phyloP scores from a whole-genome alignment of 2,329 filamentous ascomycete genomes.

The Davidsoniella neocaledoniae region DNA sequence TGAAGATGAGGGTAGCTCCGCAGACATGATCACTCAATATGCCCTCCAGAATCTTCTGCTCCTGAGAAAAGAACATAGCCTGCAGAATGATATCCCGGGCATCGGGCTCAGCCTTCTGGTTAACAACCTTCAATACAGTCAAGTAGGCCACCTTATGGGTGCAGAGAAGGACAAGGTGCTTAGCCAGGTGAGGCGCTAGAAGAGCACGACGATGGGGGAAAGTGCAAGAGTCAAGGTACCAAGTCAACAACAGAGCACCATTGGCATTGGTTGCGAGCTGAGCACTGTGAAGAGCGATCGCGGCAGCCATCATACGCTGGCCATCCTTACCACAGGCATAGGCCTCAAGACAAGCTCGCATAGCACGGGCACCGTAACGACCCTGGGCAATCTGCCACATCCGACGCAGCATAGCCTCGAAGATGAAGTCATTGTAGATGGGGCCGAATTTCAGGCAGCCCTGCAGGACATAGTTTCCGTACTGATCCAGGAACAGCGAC shows the following conservation, averaged over 20 bases:
- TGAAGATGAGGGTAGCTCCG: slow-evolving; percentile 92
- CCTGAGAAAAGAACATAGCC: slow-evolving; percentile 79
- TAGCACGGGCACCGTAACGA: slow-evolving; percentile 83
- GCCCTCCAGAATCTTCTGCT: slow-evolving; percentile 73
- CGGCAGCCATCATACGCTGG: slow-evolving; percentile 83
- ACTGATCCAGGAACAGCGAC: slow-evolving; percentile 89
- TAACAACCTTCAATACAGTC: slow-evolving; percentile 94
- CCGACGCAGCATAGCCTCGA: slow-evolving; percentile 85
- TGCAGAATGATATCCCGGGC: slow-evolving; percentile 79
- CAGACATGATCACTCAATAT: slow-evolving; percentile 85
- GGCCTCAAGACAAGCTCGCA: slow-evolving; percentile 92
- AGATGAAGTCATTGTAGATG: slow-evolving; percentile 90
- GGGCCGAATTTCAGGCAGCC: slow-evolving; percentile 84
- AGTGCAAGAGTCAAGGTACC: slow-evolving; percentile 96
- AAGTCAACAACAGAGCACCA: slow-evolving; percentile 81
- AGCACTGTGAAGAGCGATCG: slow-evolving; percentile 91
- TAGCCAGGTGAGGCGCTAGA: slow-evolving; percentile 77
- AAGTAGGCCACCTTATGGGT: slow-evolving; percentile 97
- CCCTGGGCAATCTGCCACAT: slow-evolving; percentile 92
- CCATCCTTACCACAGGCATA: slow-evolving; percentile 91
- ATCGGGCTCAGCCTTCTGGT: slow-evolving; percentile 87
- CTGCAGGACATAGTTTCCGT: slow-evolving; percentile 95
- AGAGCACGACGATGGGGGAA: slow-evolving; percentile 85
- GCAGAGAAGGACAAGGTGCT: slow-evolving; percentile 85
- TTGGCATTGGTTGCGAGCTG: slow-evolving; percentile 94